Conservation (phyloP, 495 filamentous ascomycete genomes). For the Daldinia loculata region DNA sequence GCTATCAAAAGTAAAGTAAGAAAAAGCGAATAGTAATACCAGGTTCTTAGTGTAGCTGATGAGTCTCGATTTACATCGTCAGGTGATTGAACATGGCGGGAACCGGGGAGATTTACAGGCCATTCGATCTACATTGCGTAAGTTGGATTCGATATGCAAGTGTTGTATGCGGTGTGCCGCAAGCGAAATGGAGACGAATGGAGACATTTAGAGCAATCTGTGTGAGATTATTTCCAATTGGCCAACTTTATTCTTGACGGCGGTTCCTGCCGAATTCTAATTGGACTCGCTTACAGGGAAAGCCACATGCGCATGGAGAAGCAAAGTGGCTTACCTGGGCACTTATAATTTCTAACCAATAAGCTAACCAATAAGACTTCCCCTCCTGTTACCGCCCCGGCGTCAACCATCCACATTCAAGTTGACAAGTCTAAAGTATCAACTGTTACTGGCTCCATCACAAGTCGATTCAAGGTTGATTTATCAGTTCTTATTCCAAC, state of each 20-base stretch:
- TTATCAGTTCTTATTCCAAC: conserved; percentile 14
- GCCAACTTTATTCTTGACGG: conserved; percentile 32
- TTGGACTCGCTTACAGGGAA: conserved; percentile 40
- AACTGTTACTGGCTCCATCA: conserved; percentile 13
- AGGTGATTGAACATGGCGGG: conserved; percentile 28
- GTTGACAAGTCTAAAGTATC: background rate
- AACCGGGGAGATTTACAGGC: background rate
- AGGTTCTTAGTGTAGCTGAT: background rate
- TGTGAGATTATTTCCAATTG: conserved; percentile 15
- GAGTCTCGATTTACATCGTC: conserved; percentile 18
- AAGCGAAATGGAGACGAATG: background rate
- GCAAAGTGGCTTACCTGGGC: conserved; percentile 8
- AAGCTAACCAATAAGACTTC: conserved; percentile 7
- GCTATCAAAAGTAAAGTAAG: background rate
- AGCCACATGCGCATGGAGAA: conserved; percentile 35
- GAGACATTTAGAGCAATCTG: background rate
- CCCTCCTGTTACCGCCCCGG: conserved; percentile 10
- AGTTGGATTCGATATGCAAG: conserved; percentile 18
- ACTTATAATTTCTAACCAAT: conserved; percentile 7
- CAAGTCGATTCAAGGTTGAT: conserved; percentile 2
- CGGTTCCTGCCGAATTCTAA: conserved; percentile 39
- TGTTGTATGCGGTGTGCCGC: conserved; percentile 33
- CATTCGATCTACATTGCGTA: conserved; percentile 28
- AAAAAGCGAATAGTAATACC: conserved; percentile 11
- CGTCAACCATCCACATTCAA: conserved; percentile 7